Evolutionary conservation across 148 eudicot genomes (phyloP), one percentile per base, ranked within the genome.

Genomic region (Silene latifolia): DNA sequence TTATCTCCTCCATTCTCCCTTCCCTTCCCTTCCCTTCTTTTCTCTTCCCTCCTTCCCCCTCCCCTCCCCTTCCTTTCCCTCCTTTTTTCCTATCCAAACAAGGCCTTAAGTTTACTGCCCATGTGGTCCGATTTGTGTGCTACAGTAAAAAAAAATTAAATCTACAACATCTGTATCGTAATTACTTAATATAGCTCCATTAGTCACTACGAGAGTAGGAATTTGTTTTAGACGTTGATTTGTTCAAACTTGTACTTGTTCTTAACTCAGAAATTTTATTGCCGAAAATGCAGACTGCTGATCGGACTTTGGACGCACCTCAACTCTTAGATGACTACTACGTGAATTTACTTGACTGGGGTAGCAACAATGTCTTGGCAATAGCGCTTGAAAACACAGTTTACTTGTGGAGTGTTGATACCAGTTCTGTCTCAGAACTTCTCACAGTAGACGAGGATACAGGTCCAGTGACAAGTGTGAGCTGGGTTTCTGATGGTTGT

Each of bases 401-500:
- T 4, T 88, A 92, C 76, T 65, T 90, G 21, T 92, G 92, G 97
- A 90, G 88, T 82, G 97, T 88, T 35, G 69, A 87, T 63, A 77
- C 69, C 75, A 86, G 86, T 44, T 74, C 87, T 25, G 82, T 90
- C 67, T 82, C 93, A 4, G 98, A 88, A 74, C 90, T 93, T 48
- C 87, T 89, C 17, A 80, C 90, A 2, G 73, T 93, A 8, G 91
- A 89, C 60, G 92, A 90, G 3, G 96, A 93, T 64, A 74, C 25
- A 67, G 93, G 98, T 25, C 96, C 93, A 5, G 87, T 90, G 48
- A 93, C 96, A 51, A 93, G 93, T 73, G 87, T 93, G 53, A 89
- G 84, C 72, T 93, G 93, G 98, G 98, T 89, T 81, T 91, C 93
- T 69, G 93, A 90, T 83, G 98, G 98, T 0, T 73, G 80, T 59